Conservation (phyloP, 1,284 basidiomycete species). For the Polyporus tsugae region DNA sequence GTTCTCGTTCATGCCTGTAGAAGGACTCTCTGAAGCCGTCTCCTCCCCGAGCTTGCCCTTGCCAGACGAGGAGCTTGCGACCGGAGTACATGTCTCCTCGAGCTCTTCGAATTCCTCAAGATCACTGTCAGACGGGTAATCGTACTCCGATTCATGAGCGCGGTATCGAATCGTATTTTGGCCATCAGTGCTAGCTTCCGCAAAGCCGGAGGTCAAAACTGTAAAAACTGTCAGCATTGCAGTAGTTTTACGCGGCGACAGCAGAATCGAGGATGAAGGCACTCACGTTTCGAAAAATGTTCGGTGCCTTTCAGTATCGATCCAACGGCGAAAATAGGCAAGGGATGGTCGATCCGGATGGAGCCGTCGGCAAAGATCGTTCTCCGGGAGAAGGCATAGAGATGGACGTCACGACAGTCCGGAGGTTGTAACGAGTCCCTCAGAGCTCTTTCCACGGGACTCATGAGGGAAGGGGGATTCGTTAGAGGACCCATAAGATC, state of each 20-base stretch:
- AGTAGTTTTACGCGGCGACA: neutral
- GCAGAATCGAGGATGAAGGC: neutral
- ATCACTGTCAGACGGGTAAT: constrained; percentile 41
- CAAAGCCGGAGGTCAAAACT: constrained; percentile 37
- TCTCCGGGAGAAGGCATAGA: constrained; percentile 35
- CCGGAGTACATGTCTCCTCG: neutral
- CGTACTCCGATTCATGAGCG: constrained; percentile 31
- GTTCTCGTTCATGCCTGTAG: neutral
- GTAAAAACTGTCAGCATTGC: neutral
- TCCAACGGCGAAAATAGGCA: constrained; percentile 30
- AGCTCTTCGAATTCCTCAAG: constrained; percentile 35
- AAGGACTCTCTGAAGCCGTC: neutral
- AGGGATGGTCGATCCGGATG: constrained; percentile 30
- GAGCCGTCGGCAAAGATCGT: constrained; percentile 15
- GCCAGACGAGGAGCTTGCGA: neutral
- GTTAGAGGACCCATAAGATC: neutral
- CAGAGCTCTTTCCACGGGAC: constrained; percentile 21
- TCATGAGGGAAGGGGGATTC: neutral
- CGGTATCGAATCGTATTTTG: constrained; percentile 13
- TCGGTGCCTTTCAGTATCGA: constrained; percentile 33
- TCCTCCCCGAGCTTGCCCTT: constrained; percentile 17
- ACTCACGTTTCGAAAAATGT: constrained; percentile 35
- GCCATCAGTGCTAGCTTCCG: constrained; percentile 22
- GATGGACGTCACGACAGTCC: constrained; percentile 34
- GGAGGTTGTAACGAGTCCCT: constrained; percentile 23